Evolutionary conservation across 2,329 filamentous ascomycete genomes (phyloP), one percentile per base, ranked within the genome.

Genomic region (Trichocomaceae sp.): DNA sequence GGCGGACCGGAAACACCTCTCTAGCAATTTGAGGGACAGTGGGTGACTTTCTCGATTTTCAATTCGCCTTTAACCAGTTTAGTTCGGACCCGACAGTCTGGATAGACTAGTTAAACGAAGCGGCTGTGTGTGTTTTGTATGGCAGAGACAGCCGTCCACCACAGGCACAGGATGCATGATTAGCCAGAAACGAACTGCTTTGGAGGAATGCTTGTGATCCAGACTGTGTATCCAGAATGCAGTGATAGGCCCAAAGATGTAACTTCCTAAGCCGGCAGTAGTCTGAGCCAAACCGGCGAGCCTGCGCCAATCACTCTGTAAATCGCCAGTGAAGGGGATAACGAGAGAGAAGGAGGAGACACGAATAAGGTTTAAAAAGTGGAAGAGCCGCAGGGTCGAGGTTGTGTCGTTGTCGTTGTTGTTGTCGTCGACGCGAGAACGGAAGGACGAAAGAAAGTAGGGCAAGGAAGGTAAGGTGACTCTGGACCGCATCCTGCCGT

Each of bases 31-130:
- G 9, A 22, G 52, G 35, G 42, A 50, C 54, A 44, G 37, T 50
- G 50, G 31, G 49, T 49, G 46, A 54, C 47, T 49, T 33, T 22
- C 50, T 51, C 55, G 53, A 50, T 57, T 57, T 57, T 47, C 37
- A 48, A 44, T 9, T 33, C 13, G 22, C 58, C 54, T 58, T 33
- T 57, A 62, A 59, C 41, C 56, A 62, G 64, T 57, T 62, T 66
- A 67, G 65, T 56, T 39, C 57, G 52, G 63, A 59, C 66, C 69
- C 67, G 64, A 63, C 60, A 61, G 55, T 65, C 54, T 69, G 69
- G 69, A 60, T 64, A 61, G 56, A 60, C 60, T 59, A 60, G 63
- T 66, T 68, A 57, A 65, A 65, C 64, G 60, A 67, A 59, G 51
- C 58, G 61, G 63, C 67, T 66, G 66, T 68, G 64, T 65, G 63